Evolutionary conservation across 306 rosid species (phyloP), one percentile per base, ranked within the genome.

Genomic region (Pterocarpus santalinus): DNA sequence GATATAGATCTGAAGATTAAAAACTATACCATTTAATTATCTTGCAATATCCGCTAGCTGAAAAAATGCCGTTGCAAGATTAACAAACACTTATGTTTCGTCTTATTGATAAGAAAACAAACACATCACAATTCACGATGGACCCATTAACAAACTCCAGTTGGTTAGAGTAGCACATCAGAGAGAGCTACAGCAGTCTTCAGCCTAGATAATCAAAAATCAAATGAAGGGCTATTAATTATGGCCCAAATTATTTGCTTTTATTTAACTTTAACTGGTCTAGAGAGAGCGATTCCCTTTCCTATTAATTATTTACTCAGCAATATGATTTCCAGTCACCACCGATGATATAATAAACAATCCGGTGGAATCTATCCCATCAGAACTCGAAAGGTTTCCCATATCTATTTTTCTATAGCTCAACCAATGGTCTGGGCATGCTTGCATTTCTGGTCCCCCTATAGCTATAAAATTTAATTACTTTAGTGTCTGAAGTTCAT

Each of bases 81-180:
- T 22, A 65, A 65, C 4, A 39, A 28, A 46, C 39, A 69, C 28
- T 17, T 44, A 28, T 32, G 9, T 3, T 22, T 53, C 38, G 75
- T 66, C 75, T 64, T 39, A 53, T 52, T 53, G 12, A 38, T 39
- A 39, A 5, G 30, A 39, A 39, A 53, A 5, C 30, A n/a, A 41
- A 68, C 30, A 7, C 68, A 39, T 55, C 34, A 55, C 28, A 56
- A 68, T 67, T 61, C 14, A 8, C 53, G 11, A 4, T 12, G 69
- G 83, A 10, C 51, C 77, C 77, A 44, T 69, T 69, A 32, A 32
- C 39, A 47, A 34, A 69, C 56, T 7, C 61, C 76, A 68, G 72
- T 69, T 58, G 52, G 77, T 44, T 55, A 58, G 52, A 33, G 69
- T n/a, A 1, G 69, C 82, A 41, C 58, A 68, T 69, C 77, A 43